Evolutionary conservation across 371 early-diverging fungal genomes (phyloP), one percentile per base, ranked within the genome.

Genomic region (Mucor ambiguus): DNA sequence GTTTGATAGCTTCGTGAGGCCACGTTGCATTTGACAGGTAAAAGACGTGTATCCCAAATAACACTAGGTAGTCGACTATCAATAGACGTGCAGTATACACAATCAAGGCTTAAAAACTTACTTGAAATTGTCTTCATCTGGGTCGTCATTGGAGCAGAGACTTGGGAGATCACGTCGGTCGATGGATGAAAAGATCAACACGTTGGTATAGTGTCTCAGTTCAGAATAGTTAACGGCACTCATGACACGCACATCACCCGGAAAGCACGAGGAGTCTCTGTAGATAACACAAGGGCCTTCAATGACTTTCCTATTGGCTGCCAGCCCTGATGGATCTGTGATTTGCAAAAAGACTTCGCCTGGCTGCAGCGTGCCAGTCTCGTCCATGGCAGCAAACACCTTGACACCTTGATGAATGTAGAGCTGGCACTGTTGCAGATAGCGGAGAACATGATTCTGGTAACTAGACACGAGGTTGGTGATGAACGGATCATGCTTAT

Each of bases 361-460:
- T 10, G 86, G 85, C 30, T 84, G 73, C 22, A 95, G 72, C 4
- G 75, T 74, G 0, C 81, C 81, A 1, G 86, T 86, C 66, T 94
- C 95, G 71, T 95, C 96, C 63, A 92, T 64, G 28, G 93, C 81
- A 6, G 95, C 96, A 41, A 91, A 75, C 3, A 92, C 80, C 14
- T 69, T 67, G 10, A 82, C 85, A 3, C 90, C 89, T 11, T 90
- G 67, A 0, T 78, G 74, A 3, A 93, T 79, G 49, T 66, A 71
- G 49, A 95, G 81, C 14, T 82, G 82, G 32, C 85, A 81, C 35
- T 86, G 73, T 59, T 86, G 80, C 14, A 92, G 58, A 11, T 85
- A 86, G 28, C 75, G 79, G 30, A 92, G 71, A 60, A 76, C 62
- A 52, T 75, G 72, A n/a, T 81, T 68, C 29, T 77, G 73, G 55